Conservation (phyloP, 1,139 yeast species). For the Saccharomyces pastorianus region DNA sequence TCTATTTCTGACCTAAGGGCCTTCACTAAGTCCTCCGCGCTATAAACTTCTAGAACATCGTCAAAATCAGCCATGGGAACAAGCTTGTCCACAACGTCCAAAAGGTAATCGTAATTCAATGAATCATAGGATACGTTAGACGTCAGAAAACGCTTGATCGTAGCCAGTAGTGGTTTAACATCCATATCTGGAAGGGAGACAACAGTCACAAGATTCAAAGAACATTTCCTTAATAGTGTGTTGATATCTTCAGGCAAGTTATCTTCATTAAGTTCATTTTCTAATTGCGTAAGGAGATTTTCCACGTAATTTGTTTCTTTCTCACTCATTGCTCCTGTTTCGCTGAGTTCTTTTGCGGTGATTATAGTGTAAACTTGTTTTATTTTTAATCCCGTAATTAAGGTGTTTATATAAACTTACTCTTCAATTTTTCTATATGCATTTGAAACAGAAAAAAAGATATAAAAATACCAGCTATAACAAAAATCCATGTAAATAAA, state of each 20-base stretch:
- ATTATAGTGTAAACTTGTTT: not conserved
- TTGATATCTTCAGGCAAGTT: conserved; percentile 10
- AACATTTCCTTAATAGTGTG: conserved; percentile 14
- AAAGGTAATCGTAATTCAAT: conserved; percentile 16
- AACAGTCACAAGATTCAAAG: conserved; percentile 16
- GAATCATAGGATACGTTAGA: conserved; percentile 3
- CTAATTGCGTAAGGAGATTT: conserved; percentile 8
- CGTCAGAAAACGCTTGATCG: conserved; percentile 15
- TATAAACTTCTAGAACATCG: conserved; percentile 23
- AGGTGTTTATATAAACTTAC: not conserved
- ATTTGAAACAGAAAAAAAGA: not conserved
- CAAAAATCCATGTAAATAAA: not conserved
- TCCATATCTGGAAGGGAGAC: conserved; percentile 8
- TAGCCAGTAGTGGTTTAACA: conserved; percentile 13
- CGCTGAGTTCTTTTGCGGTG: not conserved
- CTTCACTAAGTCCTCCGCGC: conserved; percentile 24
- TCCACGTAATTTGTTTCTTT: not conserved
- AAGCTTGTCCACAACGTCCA: conserved; percentile 26
- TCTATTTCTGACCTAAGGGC: conserved; percentile 28
- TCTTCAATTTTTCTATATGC: not conserved
- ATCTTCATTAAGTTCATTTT: conserved; percentile 8
- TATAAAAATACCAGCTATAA: not conserved
- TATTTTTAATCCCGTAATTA: not conserved
- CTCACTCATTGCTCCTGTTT: not conserved
- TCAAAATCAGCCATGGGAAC: conserved; percentile 28